Percentiles rank a stretch among this genome's conserved stretches.
Evolutionary conservation across 108 stramenopile genomes (phyloP).

Genomic region (Fragilariopsis cylindrus): DNA sequence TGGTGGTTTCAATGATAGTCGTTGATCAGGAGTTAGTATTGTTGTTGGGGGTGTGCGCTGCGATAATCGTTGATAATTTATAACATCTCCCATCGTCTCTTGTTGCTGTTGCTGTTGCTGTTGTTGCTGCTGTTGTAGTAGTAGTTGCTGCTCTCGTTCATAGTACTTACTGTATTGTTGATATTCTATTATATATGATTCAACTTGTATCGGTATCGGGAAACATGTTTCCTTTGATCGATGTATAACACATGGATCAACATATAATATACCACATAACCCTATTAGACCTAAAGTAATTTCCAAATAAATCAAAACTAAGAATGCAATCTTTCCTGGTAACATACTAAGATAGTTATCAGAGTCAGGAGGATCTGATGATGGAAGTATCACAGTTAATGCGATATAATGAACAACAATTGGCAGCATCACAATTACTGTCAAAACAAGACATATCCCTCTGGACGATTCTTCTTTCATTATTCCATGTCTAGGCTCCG

Average conservation of each 20-base stretch:
- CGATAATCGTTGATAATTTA: too few relatives aligned
- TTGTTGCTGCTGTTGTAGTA: neutral
- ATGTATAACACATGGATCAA: slow-evolving; percentile 31
- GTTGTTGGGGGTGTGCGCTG: too few relatives aligned
- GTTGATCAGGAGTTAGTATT: too few relatives aligned
- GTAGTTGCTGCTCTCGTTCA: neutral
- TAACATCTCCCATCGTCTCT: neutral
- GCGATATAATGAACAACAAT: slow-evolving; percentile 15
- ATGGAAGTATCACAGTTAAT: neutral
- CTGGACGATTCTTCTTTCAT: neutral
- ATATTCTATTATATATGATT: neutral
- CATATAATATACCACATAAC: neutral
- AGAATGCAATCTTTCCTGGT: neutral
- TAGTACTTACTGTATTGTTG: neutral
- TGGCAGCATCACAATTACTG: too few relatives aligned
- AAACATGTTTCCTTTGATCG: slow-evolving; percentile 25
- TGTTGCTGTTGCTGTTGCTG: neutral
- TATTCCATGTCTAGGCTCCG: neutral
- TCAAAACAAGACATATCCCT: neutral
- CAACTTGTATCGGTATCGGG: slow-evolving; percentile 27
- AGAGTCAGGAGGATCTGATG: neutral
- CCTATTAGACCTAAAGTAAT: neutral
- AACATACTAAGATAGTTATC: neutral
- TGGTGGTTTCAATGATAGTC: neutral
- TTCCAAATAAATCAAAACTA: slow-evolving; percentile 12